Conservation (phyloP, 2,329 filamentous ascomycete species). For the Arthrobotrys sinensis region DNA sequence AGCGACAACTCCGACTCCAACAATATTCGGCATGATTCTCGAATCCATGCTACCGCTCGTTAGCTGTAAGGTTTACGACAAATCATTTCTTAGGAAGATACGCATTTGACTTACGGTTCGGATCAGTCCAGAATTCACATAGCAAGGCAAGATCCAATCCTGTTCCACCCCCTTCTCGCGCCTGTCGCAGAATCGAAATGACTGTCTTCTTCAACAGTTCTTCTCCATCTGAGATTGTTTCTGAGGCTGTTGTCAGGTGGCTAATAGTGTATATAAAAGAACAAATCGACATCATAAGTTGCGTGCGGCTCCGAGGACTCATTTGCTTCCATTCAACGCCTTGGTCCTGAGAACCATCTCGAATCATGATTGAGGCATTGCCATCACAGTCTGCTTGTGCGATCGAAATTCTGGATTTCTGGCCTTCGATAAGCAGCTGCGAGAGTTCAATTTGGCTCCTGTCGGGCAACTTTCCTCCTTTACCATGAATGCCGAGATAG, state of each 20-base stretch:
- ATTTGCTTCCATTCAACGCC: constrained; percentile 31
- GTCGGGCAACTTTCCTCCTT: neutral
- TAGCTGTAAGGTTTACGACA: constrained; percentile 41
- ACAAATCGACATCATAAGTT: constrained; percentile 47
- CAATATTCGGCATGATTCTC: constrained; percentile 54
- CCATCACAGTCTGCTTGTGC: constrained; percentile 37
- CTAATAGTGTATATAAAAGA: constrained; percentile 50
- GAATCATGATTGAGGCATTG: constrained; percentile 39
- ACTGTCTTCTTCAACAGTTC: constrained; percentile 44
- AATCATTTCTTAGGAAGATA: neutral
- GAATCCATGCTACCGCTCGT: constrained; percentile 56
- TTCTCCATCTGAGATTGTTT: constrained; percentile 48
- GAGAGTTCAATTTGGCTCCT: constrained; percentile 36
- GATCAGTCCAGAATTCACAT: constrained; percentile 51
- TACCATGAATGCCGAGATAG: constrained; percentile 30
- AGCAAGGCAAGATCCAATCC: constrained; percentile 50
- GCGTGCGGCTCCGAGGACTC: constrained; percentile 48
- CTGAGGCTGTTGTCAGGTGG: constrained; percentile 47
- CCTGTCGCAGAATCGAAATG: constrained; percentile 16
- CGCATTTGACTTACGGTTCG: constrained; percentile 34
- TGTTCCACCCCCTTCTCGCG: constrained; percentile 11
- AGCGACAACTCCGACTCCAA: constrained; percentile 42
- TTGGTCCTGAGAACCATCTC: constrained; percentile 14
- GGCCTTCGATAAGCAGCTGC: constrained; percentile 38
- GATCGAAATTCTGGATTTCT: constrained; percentile 40